Evolutionary conservation across 1,284 basidiomycete genomes (phyloP), one percentile per base, ranked within the genome.

Genomic region (Papiliotrema laurentii): DNA sequence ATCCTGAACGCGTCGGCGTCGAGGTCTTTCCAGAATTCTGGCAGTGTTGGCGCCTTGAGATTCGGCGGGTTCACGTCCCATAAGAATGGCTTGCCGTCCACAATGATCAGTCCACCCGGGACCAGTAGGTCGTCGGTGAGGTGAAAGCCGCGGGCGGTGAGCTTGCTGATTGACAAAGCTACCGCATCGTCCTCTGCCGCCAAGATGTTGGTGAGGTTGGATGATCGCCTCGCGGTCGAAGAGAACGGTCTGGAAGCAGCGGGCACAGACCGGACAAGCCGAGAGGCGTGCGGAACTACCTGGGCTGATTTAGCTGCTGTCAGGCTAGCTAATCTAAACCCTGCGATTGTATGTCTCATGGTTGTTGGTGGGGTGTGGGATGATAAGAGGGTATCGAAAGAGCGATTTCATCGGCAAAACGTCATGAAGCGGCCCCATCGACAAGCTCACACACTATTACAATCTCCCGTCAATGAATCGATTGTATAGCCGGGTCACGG

Each of bases 61-160:
- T 77, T 66, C 6, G 76, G 79, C 4, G 75, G 68, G 1, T 87
- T 86, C 1, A 88, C 85, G 64, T 97, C 84, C 93, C 93, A 98
- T 30, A 97, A 70, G 47, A 93, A 86, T 0, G 89, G 87, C 43
- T 86, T 81, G 5, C 89, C 89, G 58, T 91, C 87, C 4, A 94
- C 70, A 55, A 98, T 86, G 14, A 97, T 79, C 54, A 84, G 84
- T 0, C 91, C 81, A 0, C 83, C 84, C 0, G 83, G 81, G 0
- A 96, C 69, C 13, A 89, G 72, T 22, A 94, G 79, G 1, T 91
- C 90, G 62, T 76, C 75, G 13, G 68, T 66, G 16, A 77, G 61
- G 19, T 72, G 68, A 56, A 76, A 76, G 4, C 75, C 75, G 22
- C 61, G 43, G 5, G 50, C 40, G 2, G 64, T 71, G 28, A 73